Evolutionary conservation across 805 yeast species (phyloP).

Genomic region (Metschnikowia similis): DNA sequence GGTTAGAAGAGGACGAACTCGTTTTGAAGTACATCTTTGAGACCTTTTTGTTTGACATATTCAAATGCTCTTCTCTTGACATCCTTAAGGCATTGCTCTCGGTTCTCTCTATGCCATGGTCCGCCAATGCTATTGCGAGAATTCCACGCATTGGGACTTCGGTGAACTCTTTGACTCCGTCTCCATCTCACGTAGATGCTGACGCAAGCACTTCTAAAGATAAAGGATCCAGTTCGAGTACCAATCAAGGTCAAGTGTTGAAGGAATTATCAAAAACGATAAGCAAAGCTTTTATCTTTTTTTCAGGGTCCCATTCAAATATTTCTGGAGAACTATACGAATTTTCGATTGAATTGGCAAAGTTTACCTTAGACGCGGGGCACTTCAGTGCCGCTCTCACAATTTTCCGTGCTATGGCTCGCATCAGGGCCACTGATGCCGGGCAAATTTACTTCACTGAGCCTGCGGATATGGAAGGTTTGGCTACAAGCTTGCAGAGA

Average conservation of each 20-base stretch:
- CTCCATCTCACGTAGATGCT: not conserved
- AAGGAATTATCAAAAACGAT: constrained; percentile 22
- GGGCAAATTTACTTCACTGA: constrained; percentile 45
- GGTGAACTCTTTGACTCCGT: not conserved
- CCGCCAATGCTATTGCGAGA: not conserved
- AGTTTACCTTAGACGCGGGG: constrained; percentile 30
- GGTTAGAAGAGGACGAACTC: constrained; percentile 26
- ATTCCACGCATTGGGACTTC: not conserved
- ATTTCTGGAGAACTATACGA: constrained; percentile 29
- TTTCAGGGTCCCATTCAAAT: constrained; percentile 19
- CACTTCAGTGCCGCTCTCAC: constrained; percentile 40
- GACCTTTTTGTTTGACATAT: constrained; percentile 23
- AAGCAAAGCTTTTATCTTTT: constrained; percentile 22
- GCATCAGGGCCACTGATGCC: constrained; percentile 49
- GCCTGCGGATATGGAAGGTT: constrained; percentile 61
- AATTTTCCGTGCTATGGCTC: constrained; percentile 47
- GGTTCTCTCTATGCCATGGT: constrained; percentile 10
- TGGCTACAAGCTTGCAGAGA: constrained; percentile 57
- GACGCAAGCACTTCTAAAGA: constrained; percentile 5
- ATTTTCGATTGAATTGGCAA: constrained; percentile 32
- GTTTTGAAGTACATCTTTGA: constrained; percentile 29
- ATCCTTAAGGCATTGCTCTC: constrained; percentile 17
- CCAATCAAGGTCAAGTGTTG: constrained; percentile 1
- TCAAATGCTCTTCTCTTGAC: constrained; percentile 13
- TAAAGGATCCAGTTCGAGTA: constrained; percentile 11